Base-by-base conservation (phyloP, 805 yeast genomes). In the Candida arabinofermentans region DNA sequence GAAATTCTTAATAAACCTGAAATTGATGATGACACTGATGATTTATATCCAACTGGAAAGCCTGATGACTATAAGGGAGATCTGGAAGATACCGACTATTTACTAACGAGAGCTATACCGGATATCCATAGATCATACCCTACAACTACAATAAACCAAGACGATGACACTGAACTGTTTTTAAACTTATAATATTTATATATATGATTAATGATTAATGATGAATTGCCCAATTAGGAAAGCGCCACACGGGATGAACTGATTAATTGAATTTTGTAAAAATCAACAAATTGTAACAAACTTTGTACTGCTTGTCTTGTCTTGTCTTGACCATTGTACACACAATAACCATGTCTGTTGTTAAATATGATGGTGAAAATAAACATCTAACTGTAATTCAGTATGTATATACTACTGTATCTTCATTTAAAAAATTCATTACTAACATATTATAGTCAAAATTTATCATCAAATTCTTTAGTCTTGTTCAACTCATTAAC, bases 11-110 rank as follows among this genome's bases (percentile, higher is more conserved):
- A 7, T 7, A 6, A 23, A 23, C 8, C 6, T 23, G 24, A 7
- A 23, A 7, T 23, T 23, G 24, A 23, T 7, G 24, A 49, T 49
- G 65, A 64, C 35, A 61, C 63, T 8, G 63, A 61, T 45, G 64
- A 60, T 42, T 47, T 59, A 5, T 49, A 53, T 36, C 67, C 63
- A 45, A 57, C 67, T 17, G 51, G 60, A 19, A n/a, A n/a, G n/a
- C n/a, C n/a, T n/a, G n/a, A n/a, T n/a, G n/a, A n/a, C n/a, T n/a
- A n/a, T n/a, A n/a, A n/a, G n/a, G n/a, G n/a, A n/a, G 29, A 26
- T 10, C 14, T 5, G 14, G 13, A 13, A 26, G 8, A 9, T 5
- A 29, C 17, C 17, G 18, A 29, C 32, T 14, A 14, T 4, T 14
- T 19, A 14, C 32, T 29, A 29, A 29, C 18, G 32, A 29, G n/a